Base-by-base conservation (phyloP, 164 flowering plant species). In the Amborella trichopoda region DNA sequence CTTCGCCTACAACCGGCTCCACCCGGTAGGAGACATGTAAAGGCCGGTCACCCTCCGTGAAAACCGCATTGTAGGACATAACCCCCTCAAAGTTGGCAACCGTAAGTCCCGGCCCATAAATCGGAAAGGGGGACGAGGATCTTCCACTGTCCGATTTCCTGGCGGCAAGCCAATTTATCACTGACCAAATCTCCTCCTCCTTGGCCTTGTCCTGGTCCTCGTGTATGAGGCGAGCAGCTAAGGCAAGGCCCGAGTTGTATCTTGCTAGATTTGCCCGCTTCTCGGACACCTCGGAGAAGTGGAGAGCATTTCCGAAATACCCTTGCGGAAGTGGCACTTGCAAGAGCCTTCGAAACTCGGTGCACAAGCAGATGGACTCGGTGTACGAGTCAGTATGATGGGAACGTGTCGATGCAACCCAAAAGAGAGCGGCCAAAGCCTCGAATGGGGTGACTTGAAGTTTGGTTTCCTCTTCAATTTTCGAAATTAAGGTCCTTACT, bases 401-500 rank as follows among this genome's bases (percentile, higher is more conserved):
- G 1, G 17, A 28, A n/a, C 44, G 28, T 57, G 71, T 73, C 3
- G 59, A 44, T 0, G 74, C 59, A 0, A 62, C 65, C 91, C 88
- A 88, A 26, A 88, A 79, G 14, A 88, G 61, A 0, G 91, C 88
- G 0, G 76, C 62, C 0, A 88, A 72, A n/a, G 68, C 25, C 39
- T 81, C 80, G 50, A 81, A 88, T 0, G 94, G 83, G 14, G 83
- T 72, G 52, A 82, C 80, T 3, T 68, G n/a, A n/a, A n/a, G n/a
- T n/a, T n/a, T n/a, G n/a, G n/a, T n/a, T n/a, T n/a, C n/a, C n/a
- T n/a, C n/a, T n/a, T n/a, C n/a, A n/a, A 76, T 56, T 23, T 72
- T 65, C 1, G 63, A 49, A 3, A 81, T 70, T 55, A 52, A 28
- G 32, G 66, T 58, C 38, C 74, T 55, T 61, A 83, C 60, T 19